A percentile compares a stretch with the other conserved stretches of the same genome.
Conservation (phyloP, 1,139 yeast species). For the Lodderomyces orthopsilosis region DNA sequence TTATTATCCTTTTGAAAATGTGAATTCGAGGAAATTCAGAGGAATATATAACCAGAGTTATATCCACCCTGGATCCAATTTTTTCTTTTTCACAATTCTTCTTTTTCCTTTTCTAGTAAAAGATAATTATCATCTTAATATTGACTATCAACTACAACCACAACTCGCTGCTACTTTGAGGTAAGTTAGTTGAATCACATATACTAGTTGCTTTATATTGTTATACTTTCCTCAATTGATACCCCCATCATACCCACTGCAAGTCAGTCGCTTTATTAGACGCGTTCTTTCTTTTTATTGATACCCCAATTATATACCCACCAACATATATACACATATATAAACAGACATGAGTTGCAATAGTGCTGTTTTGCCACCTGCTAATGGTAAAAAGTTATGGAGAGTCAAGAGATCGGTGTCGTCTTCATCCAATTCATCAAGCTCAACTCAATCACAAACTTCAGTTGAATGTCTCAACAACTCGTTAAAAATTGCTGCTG, state of each 20-base stretch:
- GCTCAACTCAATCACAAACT: conserved; percentile 11
- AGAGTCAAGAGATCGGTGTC: conserved; percentile 38
- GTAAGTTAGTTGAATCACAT: background rate
- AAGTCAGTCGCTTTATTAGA: background rate
- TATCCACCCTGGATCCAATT: background rate
- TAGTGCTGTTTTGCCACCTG: conserved; percentile 34
- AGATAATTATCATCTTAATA: background rate
- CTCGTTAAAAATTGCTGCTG: conserved; percentile 43
- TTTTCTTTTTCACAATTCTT: background rate
- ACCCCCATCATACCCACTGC: conserved; percentile 2
- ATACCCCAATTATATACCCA: background rate
- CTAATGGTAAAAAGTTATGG: conserved; percentile 50
- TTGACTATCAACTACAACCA: background rate
- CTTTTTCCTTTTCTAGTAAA: background rate
- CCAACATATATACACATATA: background rate
- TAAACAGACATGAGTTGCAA: background rate
- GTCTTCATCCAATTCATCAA: background rate
- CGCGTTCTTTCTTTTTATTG: background rate
- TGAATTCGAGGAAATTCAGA: background rate
- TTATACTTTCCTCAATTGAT: conserved; percentile 1
- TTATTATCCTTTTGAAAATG: too few relatives aligned
- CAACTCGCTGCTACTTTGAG: background rate
- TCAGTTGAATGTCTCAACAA: conserved; percentile 43
- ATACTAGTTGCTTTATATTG: background rate
- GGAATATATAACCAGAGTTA: conserved; percentile 2